Base-by-base conservation (phyloP, 2,329 filamentous ascomycete species). In the Stachybotrys elegans region DNA sequence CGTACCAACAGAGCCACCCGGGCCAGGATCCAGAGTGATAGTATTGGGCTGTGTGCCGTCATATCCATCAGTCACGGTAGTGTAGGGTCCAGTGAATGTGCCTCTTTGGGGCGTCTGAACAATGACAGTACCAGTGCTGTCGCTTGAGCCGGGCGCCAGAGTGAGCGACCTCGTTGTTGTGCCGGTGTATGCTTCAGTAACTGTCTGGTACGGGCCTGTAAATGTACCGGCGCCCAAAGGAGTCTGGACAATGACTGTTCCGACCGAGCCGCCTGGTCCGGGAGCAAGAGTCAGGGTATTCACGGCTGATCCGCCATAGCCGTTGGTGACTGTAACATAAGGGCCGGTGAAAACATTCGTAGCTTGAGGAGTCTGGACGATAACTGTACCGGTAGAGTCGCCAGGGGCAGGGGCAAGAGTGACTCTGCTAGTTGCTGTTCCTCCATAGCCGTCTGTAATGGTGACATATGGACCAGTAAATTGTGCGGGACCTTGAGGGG, bases 71-170 rank as follows among this genome's bases (percentile, higher is more conserved):
- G 14, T 21, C 4, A 39, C 21, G 23, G 36, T 39, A 5, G 22
- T 23, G 20, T 22, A 39, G 4, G 36, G 36, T 4, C 36, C 36
- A 6, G 36, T 39, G 20, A 39, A 39, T 7, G 36, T 14, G 8
- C 13, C 14, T 20, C 13, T 4, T 22, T 17, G 19, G 4, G 47
- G 47, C 11, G 25, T 39, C 14, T 47, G 29, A 31, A 49, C 29
- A 23, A 49, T 36, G 14, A 40, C 37, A n/a, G 44, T 49, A 4
- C 47, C 47, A 16, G 27, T 29, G 6, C 13, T 35, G 7, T 20
- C 44, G 12, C 16, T 23, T 8, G 22, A n/a, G 4, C 25, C 14
- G 7, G 47, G 44, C 7, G 32, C 9, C 32, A 35, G 19, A 21
- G 34, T 37, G 12, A 37, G 20, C n/a, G n/a, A 12, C 5, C n/a